These are phyloP conservation scores for Ilex asprella DNA, from an alignment of 257 asterid species.

Conservation along the genomic window DNA sequence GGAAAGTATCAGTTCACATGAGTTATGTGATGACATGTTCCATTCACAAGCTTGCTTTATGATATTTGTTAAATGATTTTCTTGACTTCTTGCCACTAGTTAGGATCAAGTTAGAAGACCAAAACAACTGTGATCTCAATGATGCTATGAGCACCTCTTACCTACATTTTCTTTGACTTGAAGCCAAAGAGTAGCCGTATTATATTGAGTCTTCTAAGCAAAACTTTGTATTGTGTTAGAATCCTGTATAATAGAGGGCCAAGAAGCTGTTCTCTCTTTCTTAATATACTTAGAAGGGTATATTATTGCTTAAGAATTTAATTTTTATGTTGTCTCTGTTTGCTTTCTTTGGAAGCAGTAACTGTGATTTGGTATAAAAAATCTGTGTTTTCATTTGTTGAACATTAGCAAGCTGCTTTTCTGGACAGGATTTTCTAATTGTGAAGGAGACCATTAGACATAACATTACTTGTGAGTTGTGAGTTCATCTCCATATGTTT, in stretches of 20 bases:
- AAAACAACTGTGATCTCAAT: conserved; percentile 23
- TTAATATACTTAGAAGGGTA: background rate
- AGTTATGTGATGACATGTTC: conserved; percentile 10
- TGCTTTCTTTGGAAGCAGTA: background rate
- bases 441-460: too few species aligned
- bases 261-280: background rate
- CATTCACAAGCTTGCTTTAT: conserved; percentile 16
- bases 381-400: too few species aligned
- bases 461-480: too few species aligned
- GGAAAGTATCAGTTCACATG: background rate
- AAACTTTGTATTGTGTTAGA: background rate
- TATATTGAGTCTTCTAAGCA: background rate
- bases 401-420: too few species aligned
- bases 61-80: conserved; percentile 2
- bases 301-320: background rate
- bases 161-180: conserved; percentile 39
- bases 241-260: conserved; percentile 5
- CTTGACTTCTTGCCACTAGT: conserved; percentile 13
- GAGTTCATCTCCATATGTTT: too few species aligned
- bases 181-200: conserved; percentile 8
- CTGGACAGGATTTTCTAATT: too few species aligned
- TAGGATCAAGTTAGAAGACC: conserved; percentile 17
- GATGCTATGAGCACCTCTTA: conserved; percentile 22
- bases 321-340: background rate
- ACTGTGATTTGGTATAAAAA: too few species aligned